Base-by-base conservation (phyloP, 2,329 filamentous ascomycete genomes). In the Blumeriella jaapii region DNA sequence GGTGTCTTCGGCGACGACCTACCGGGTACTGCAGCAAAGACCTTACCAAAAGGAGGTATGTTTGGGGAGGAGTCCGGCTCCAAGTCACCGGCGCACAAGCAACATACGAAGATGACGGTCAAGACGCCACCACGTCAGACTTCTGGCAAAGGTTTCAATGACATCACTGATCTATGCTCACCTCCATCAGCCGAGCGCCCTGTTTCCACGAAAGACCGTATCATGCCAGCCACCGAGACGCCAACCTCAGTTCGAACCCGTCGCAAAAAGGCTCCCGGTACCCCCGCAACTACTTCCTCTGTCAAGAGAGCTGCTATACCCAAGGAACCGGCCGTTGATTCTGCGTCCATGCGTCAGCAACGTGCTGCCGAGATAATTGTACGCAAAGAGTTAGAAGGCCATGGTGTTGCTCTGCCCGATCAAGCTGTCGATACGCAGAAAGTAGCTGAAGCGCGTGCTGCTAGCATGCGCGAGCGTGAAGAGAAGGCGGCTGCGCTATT, bases 161-260 rank as follows among this genome's bases (percentile, higher is more conserved):
- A 44, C 14, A 16, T 29, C 7, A 35, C 32, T 20, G 35, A 39
- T 30, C 39, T 40, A 14, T 16, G 23, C 19, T 34, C 39, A 7
- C 42, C 40, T 1, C 33, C 31, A 20, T 12, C 27, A 6, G 12
- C 62, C 41, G 20, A 29, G 11, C 40, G 27, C 10, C 39, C 34
- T 12, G 15, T 33, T 7, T 69, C 62, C 12, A 80, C 62, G 29
- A 82, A 68, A 5, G 36, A 47, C 3, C 38, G 42, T 3, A n/a
- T 39, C 1, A 10, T 26, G 3, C 31, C 36, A 2, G 9, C 13
- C 25, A 13, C 11, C 27, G 18, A 36, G 18, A 22, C 29, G 14
- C 22, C 19, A 13, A 13, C 18, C 14, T 11, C 25, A 4, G 20
- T 22, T 10, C 27, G 20, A 20, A n/a, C 24, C 10, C 10, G 3